Conservation (phyloP, 495 filamentous ascomycete genomes). For the Talaromyces ruber region DNA sequence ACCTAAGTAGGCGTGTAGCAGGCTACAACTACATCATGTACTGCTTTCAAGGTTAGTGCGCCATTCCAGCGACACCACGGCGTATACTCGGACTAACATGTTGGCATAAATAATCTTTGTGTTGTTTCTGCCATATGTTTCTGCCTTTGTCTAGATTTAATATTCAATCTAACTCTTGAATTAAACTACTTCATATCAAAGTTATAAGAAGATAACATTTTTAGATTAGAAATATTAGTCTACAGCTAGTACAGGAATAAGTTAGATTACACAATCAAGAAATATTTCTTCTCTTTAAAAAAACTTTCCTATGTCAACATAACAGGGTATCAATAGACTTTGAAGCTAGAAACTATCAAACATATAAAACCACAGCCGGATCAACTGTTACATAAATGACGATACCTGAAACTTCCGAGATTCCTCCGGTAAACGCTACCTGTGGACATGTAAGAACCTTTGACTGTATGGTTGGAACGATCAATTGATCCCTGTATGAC, state of each 20-base stretch:
- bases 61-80: not conserved
- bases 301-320: too few relatives aligned
- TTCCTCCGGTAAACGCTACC: not conserved
- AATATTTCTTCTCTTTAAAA: too few relatives aligned
- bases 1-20: not conserved
- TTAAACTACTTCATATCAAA: too few relatives aligned
- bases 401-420: not conserved
- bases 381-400: not conserved
- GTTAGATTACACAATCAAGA: too few relatives aligned
- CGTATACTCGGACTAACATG: not conserved
- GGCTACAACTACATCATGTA: not conserved
- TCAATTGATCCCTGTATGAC: not conserved
- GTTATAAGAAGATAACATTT: too few relatives aligned
- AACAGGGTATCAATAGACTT: too few relatives aligned
- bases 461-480: not conserved
- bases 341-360: not conserved
- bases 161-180: too few relatives aligned
- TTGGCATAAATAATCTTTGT: too few relatives aligned
- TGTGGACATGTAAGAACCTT: not conserved
- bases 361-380: not conserved
- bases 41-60: not conserved
- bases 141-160: too few relatives aligned
- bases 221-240: too few relatives aligned
- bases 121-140: too few relatives aligned
- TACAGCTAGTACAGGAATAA: too few relatives aligned